A percentile compares a stretch with the other conserved stretches of the same genome.
Evolutionary conservation across 164 flowering plant genomes (phyloP).

Genomic region (Dillenia suffruticosa): DNA sequence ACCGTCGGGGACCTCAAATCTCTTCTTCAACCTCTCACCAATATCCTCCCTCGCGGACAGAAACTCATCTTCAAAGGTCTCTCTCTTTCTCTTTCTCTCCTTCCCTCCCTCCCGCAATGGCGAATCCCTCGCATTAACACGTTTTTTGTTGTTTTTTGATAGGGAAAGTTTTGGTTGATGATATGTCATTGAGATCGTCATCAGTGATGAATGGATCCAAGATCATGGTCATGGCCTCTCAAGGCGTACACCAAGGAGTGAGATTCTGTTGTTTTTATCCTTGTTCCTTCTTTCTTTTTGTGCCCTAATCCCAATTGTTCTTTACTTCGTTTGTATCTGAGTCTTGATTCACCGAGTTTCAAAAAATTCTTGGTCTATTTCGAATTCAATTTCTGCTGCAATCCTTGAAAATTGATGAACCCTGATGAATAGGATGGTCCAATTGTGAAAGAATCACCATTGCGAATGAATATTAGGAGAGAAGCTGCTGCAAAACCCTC

Average conservation of each 20-base stretch:
- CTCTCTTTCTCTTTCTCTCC: slow-evolving; percentile 4
- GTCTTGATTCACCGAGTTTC: not conserved
- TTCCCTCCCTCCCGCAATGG: not conserved
- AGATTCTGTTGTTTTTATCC: not conserved
- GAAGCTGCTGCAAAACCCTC: slow-evolving; percentile 5
- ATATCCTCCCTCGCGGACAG: slow-evolving; percentile 89
- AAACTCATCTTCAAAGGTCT: slow-evolving; percentile 83
- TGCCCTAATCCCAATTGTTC: not conserved
- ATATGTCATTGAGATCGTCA: slow-evolving; percentile 40
- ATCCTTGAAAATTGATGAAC: no score
- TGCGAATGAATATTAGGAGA: slow-evolving; percentile 24
- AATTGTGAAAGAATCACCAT: slow-evolving; percentile 42
- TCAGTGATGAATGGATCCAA: slow-evolving; percentile 55
- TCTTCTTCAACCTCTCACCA: slow-evolving; percentile 69
- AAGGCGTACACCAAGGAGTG: slow-evolving; percentile 98
- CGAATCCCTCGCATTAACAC: not conserved
- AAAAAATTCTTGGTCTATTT: not conserved
- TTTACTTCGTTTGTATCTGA: not conserved
- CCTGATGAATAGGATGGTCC: slow-evolving; percentile 62
- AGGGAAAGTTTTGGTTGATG: slow-evolving; percentile 71
- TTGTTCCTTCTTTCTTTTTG: not conserved
- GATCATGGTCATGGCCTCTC: slow-evolving; percentile 84
- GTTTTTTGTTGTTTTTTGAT: not conserved
- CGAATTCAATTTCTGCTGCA: not conserved
- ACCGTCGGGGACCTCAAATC: slow-evolving; percentile 60